Base-by-base conservation (phyloP, 2,329 filamentous ascomycete species). In the Orbilia ellipsospora region DNA sequence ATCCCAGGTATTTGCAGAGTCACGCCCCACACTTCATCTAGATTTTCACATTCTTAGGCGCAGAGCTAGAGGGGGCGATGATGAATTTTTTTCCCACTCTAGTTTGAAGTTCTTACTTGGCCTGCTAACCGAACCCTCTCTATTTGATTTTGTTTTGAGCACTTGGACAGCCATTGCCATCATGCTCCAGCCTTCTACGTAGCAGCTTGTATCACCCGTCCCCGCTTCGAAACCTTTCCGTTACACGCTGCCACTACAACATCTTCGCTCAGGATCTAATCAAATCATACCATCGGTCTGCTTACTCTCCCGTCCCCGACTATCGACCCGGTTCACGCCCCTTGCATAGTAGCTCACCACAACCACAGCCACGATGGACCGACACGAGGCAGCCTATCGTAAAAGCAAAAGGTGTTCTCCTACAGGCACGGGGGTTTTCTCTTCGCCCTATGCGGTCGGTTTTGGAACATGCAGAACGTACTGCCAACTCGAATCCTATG, bases 401-500 rank as follows among this genome's bases (percentile, higher is more conserved):
- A 40, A 16, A 12, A 54, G 51, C 3, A 6, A 36, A 28, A 40
- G 15, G 48, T 3, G 48, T n/a, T 18, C 15, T 28, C 6, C n/a
- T 64, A 15, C 70, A 68, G 31, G 36, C 63, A n/a, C 51, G 72
- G 20, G 23, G 59, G 5, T 66, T 77, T 40, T 77, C 60, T 16
- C 61, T 77, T 20, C 73, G 73, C 12, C 65, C 73, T 2, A 54
- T 72, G 60, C 61, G 67, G 18, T 70, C 73, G 3, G 61, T 94
- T 68, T 88, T 99, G 40, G 93, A 93, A 40, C 91, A 92, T 78
- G 87, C 94, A 79, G 95, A 99, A 83, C 91, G 94, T 82, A 91
- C 92, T 23, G 96, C 95, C 44, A 99, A 98, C 83, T 91, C 93
- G 82, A 96, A 97, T 80, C 93, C 95, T 0, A 88, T 86, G 73